Percentiles rank a stretch among this genome's conserved stretches.
These are phyloP conservation scores for Basidiobolus meristosporus DNA, from an alignment of 371 early-diverging fungal genomes.

Conservation along the genomic window DNA sequence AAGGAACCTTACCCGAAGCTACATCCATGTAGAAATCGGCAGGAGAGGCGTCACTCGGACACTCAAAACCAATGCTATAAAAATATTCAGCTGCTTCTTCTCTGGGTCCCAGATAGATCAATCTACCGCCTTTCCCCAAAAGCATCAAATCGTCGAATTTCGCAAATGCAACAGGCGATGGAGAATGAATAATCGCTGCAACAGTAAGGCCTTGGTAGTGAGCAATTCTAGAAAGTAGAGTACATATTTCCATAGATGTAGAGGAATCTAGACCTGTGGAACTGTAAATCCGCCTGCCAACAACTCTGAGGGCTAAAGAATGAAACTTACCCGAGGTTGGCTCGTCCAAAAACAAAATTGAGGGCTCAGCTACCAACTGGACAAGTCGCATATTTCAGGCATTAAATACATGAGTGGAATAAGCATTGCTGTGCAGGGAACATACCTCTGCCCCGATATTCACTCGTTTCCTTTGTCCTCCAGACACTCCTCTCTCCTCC, in stretches of 20 bases:
- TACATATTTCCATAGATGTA: conserved; percentile 41
- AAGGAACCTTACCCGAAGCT: conserved; percentile 11
- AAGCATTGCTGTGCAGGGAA: no score
- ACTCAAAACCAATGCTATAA: conserved; percentile 24
- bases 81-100: conserved; percentile 22
- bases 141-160: conserved; percentile 46
- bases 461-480: conserved; percentile 76
- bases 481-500: conserved; percentile 46
- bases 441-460: conserved; percentile 57
- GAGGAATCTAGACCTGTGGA: conserved; percentile 44
- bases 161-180: conserved; percentile 35
- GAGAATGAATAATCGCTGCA: conserved; percentile 56
- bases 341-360: conserved; percentile 85
- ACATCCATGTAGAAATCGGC: conserved; percentile 36
- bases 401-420: no score
- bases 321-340: conserved; percentile 67
- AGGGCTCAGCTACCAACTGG: conserved; percentile 52
- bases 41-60: conserved; percentile 24
- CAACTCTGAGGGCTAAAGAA: no score
- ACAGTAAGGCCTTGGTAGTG: conserved; percentile 33
- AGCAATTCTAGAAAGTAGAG: conserved; percentile 29
- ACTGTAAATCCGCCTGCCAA: no score
- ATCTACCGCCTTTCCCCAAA: conserved; percentile 36
- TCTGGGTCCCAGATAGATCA: conserved; percentile 37
- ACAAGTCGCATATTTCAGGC: no score